Conservation (phyloP, 352 stramenopile species). For the Phytophthora fragariae region DNA sequence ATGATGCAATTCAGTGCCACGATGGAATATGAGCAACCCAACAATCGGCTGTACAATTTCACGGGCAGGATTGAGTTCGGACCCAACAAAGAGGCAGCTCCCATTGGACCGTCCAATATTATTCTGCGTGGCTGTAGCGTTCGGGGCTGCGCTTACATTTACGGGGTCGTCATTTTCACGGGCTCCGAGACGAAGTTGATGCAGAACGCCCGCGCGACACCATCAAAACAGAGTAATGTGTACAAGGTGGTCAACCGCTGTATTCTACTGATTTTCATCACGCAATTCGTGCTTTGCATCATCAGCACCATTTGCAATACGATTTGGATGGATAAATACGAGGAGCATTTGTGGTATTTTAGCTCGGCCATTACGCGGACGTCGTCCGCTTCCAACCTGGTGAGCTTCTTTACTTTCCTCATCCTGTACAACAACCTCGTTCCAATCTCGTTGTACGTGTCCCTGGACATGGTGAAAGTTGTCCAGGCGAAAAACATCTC, state of each 20-base stretch:
- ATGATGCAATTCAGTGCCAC: slow-evolving; percentile 48
- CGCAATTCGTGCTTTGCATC: slow-evolving; percentile 63
- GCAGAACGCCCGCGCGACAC: slow-evolving; percentile 71
- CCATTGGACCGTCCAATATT: slow-evolving; percentile 76
- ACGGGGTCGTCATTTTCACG: slow-evolving; percentile 90
- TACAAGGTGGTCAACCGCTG: slow-evolving; percentile 76
- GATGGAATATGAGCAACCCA: slow-evolving; percentile 82
- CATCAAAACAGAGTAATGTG: slow-evolving; percentile 80
- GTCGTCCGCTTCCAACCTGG: slow-evolving; percentile 45
- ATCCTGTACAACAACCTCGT: slow-evolving; percentile 97
- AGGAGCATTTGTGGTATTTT: slow-evolving; percentile 61
- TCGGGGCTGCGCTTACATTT: slow-evolving; percentile 63
- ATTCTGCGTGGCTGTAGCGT: slow-evolving; percentile 86
- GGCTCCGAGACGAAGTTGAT: slow-evolving; percentile 91
- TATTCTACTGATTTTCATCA: slow-evolving; percentile 76
- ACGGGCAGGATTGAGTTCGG: slow-evolving; percentile 53
- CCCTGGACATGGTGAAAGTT: slow-evolving; percentile 94
- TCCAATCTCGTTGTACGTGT: slow-evolving; percentile 98
- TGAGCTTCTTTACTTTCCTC: slow-evolving; percentile 95
- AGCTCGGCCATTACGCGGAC: slow-evolving; percentile 20
- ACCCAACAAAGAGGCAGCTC: slow-evolving; percentile 43
- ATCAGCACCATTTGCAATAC: slow-evolving; percentile 72
- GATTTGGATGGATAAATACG: slow-evolving; percentile 54
- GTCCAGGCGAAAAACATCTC: slow-evolving; percentile 80
- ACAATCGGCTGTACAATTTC: slow-evolving; percentile 83